Conservation (phyloP, 371 early-diverging fungal species). For the Parasitella parasitica region DNA sequence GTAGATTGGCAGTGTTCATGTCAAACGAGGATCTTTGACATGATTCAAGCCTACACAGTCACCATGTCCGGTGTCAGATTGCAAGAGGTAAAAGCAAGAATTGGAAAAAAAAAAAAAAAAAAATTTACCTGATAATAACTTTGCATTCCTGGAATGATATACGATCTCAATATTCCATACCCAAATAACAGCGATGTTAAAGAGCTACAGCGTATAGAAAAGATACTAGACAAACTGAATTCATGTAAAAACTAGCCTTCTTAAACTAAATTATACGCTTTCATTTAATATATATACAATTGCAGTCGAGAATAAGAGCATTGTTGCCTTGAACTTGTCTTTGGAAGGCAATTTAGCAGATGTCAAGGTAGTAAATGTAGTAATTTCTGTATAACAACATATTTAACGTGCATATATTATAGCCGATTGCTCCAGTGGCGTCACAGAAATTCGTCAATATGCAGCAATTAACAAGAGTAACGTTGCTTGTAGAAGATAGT, state of each 20-base stretch:
- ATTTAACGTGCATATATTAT: background rate
- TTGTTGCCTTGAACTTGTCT: conserved; percentile 71
- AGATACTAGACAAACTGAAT: conserved; percentile 41
- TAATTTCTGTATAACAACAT: background rate
- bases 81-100: background rate
- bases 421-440: conserved; percentile 49
- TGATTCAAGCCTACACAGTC: background rate
- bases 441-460: conserved; percentile 37
- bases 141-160: no score
- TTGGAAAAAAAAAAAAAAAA: background rate
- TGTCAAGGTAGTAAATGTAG: conserved; percentile 47
- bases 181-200: conserved; percentile 26
- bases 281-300: background rate
- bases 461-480: conserved; percentile 63
- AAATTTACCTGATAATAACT: background rate
- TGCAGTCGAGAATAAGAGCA: conserved; percentile 59
- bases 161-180: conserved; percentile 65
- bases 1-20: no score
- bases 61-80: background rate
- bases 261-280: background rate
- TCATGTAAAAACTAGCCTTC: conserved; percentile 31
- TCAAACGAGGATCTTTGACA: no score
- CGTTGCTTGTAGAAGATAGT: conserved; percentile 59
- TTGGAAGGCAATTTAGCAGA: conserved; percentile 53
- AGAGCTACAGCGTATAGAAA: conserved; percentile 36